These are phyloP conservation scores for Plasmodium knowlesi DNA, from an alignment of 169 alveolate genomes.

Conservation along the genomic window DNA sequence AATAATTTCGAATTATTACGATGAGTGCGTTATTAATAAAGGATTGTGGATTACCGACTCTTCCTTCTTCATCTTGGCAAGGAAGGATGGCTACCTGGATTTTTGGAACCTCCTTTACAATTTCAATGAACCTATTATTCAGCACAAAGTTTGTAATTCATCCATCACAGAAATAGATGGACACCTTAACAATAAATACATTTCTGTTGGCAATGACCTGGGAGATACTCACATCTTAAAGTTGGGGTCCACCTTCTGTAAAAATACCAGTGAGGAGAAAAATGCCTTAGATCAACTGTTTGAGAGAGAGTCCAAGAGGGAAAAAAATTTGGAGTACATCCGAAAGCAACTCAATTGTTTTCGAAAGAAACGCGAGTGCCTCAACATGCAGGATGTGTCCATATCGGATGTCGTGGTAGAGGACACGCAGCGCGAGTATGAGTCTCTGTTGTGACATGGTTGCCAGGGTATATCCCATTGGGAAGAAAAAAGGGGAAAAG, in stretches of 20 bases:
- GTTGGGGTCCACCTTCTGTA: slow-evolving; percentile 59
- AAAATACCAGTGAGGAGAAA: slow-evolving; percentile 61
- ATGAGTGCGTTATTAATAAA: slow-evolving; percentile 62
- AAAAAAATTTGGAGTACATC: slow-evolving; percentile 58
- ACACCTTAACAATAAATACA: slow-evolving; percentile 48
- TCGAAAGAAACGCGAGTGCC: slow-evolving; percentile 28
- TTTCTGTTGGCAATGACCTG: slow-evolving; percentile 49
- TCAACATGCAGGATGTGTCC: slow-evolving; percentile 18
- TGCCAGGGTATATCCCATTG: background rate
- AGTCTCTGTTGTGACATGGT: background rate
- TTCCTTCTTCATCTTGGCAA: slow-evolving; percentile 41
- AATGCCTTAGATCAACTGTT: slow-evolving; percentile 47
- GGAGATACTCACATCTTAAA: slow-evolving; percentile 70
- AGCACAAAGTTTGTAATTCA: slow-evolving; percentile 61
- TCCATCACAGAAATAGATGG: slow-evolving; percentile 68
- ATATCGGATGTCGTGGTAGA: slow-evolving; percentile 6
- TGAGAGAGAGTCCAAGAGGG: slow-evolving; percentile 69
- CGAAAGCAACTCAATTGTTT: slow-evolving; percentile 66
- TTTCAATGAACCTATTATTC: slow-evolving; percentile 59
- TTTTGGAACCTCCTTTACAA: slow-evolving; percentile 64
- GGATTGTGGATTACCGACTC: slow-evolving; percentile 66
- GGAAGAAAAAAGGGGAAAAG: background rate
- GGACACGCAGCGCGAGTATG: slow-evolving; percentile 39
- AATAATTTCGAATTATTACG: slow-evolving; percentile 56
- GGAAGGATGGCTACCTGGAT: slow-evolving; percentile 73